Conservation (phyloP, 192 early-diverging fungal species). For the Umbelopsis sp. region DNA sequence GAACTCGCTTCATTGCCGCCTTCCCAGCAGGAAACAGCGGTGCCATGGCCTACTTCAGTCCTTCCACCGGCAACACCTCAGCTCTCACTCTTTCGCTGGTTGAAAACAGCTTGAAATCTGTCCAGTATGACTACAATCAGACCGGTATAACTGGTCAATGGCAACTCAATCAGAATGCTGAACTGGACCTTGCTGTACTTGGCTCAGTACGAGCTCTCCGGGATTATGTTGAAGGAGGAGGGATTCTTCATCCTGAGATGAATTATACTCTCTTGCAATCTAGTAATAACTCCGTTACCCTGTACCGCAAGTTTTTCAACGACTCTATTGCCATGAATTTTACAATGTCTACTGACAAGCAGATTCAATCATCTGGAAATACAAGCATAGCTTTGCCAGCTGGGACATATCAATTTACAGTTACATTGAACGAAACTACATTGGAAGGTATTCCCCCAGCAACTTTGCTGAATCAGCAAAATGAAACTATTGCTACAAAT, state of each 20-base stretch:
- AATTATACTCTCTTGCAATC: background rate
- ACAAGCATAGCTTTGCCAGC: background rate
- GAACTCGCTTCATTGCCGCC: constrained; percentile 9
- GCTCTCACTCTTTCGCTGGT: background rate
- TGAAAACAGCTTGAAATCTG: background rate
- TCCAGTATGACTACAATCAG: background rate
- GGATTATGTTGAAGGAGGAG: constrained; percentile 13
- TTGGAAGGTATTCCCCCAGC: constrained; percentile 6
- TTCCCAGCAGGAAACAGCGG: constrained; percentile 23
- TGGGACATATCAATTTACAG: constrained; percentile 6
- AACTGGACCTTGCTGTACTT: background rate
- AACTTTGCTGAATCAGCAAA: background rate
- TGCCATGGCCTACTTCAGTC: constrained; percentile 16
- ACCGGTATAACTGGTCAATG: constrained; percentile 1
- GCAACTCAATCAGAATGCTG: constrained; percentile 5
- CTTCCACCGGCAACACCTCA: background rate
- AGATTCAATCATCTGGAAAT: background rate
- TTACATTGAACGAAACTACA: constrained; percentile 11
- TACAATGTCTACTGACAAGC: constrained; percentile 1
- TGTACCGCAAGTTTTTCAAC: constrained; percentile 15
- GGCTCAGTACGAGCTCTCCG: constrained; percentile 10
- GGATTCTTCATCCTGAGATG: constrained; percentile 13
- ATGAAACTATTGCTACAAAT: constrained; percentile 5
- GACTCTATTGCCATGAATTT: constrained; percentile 17
- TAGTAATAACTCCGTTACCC: background rate